These are phyloP conservation scores for Apophysomyces variabilis DNA, from an alignment of 371 early-diverging fungal species.

Conservation along the genomic window DNA sequence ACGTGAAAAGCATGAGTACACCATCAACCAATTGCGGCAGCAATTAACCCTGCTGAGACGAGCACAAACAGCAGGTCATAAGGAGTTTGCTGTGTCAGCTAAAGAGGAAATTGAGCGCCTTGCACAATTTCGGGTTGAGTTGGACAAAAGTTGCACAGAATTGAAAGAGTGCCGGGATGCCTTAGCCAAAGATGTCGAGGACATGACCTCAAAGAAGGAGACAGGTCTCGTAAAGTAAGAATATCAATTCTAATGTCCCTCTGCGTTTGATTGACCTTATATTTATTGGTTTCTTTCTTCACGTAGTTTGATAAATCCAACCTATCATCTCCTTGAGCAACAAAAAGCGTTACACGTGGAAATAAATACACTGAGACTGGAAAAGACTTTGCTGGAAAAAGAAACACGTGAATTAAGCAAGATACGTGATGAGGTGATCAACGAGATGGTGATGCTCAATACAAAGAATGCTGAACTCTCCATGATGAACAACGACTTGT, in stretches of 20 bases:
- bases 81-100: conserved; percentile 29
- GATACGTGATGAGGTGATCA: conserved; percentile 45
- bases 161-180: conserved; percentile 40
- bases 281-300: background rate
- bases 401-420: conserved; percentile 35
- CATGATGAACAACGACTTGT: conserved; percentile 60
- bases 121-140: conserved; percentile 35
- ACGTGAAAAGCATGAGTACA: conserved; percentile 47
- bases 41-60: conserved; percentile 34
- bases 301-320: conserved; percentile 19
- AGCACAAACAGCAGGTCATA: conserved; percentile 20
- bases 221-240: conserved; percentile 35
- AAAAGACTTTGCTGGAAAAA: conserved; percentile 29
- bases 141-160: conserved; percentile 45
- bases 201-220: conserved; percentile 27
- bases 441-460: conserved; percentile 59
- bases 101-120: conserved; percentile 46
- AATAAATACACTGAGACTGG: conserved; percentile 34
- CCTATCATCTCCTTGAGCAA: conserved; percentile 23
- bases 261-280: background rate
- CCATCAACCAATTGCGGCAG: conserved; percentile 37
- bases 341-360: conserved; percentile 34
- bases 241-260: background rate
- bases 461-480: conserved; percentile 59
- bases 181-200: conserved; percentile 34